Percentiles rank a stretch among this genome's conserved stretches.
Conservation (phyloP, 225 moss, liverwort and hornwort species). For the Pseudoscleropodium purum region DNA sequence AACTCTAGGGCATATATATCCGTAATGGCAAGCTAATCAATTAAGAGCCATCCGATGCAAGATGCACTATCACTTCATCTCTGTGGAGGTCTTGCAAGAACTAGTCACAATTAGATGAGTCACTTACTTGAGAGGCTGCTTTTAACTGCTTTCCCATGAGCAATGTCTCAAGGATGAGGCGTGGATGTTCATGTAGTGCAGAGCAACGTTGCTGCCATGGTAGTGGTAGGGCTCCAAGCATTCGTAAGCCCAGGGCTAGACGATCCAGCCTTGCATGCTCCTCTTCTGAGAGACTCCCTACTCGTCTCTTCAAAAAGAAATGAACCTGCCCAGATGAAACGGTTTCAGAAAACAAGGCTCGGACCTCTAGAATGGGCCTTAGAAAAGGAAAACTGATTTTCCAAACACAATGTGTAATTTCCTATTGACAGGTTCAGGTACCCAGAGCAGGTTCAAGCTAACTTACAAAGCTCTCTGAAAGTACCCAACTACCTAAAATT, state of each 20-base stretch:
- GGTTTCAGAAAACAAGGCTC: background rate
- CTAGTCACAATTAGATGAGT: background rate
- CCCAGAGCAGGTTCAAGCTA: background rate
- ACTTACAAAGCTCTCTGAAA: background rate
- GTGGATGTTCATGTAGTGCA: constrained; percentile 95
- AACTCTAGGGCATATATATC: background rate
- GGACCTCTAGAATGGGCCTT: background rate
- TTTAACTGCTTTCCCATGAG: constrained; percentile 96
- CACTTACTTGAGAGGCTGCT: constrained; percentile 83
- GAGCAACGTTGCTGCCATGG: constrained; percentile 99
- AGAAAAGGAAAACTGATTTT: background rate
- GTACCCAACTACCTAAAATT: background rate
- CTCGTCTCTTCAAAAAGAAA: constrained; percentile 84
- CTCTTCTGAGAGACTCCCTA: constrained; percentile 75
- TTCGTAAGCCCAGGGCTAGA: constrained; percentile 86
- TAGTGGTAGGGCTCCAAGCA: constrained; percentile 91
- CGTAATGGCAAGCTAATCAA: background rate
- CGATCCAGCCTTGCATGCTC: constrained; percentile 86
- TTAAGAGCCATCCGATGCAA: background rate
- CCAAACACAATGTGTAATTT: background rate
- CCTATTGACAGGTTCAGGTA: background rate
- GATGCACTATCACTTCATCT: background rate
- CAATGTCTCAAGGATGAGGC: constrained; percentile 88
- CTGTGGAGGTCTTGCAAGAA: background rate
- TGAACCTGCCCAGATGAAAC: constrained; percentile 62